Evolutionary conservation across 768 basidiomycete species (phyloP).

Genomic region (Mycena vulgaris): DNA sequence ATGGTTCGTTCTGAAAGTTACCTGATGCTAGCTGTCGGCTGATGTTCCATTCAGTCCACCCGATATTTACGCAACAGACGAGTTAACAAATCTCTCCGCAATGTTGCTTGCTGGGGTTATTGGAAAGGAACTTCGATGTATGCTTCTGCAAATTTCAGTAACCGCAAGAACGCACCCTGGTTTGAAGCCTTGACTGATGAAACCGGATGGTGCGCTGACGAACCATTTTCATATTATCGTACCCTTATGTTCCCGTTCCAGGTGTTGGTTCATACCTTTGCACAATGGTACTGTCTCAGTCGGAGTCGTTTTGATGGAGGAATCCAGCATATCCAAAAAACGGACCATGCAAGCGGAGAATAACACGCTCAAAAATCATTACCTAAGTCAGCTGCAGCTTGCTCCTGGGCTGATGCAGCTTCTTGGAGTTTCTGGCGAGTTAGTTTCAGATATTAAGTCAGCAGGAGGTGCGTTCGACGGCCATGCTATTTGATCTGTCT

Average conservation of each 20-base stretch:
- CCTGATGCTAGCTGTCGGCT: too few relatives aligned
- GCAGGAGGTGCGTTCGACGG: too few relatives aligned
- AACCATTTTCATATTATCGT: too few relatives aligned
- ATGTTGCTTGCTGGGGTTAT: slow-evolving; percentile 79
- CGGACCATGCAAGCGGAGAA: slow-evolving; percentile 26
- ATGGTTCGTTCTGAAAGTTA: too few relatives aligned
- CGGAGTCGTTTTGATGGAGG: slow-evolving; percentile 64
- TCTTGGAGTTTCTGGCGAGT: slow-evolving; percentile 43
- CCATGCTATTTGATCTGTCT: too few relatives aligned
- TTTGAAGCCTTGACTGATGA: slow-evolving; percentile 71
- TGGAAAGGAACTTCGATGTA: slow-evolving; percentile 68
- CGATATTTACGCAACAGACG: slow-evolving; percentile 71
- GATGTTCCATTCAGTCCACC: too few relatives aligned
- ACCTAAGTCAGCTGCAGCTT: slow-evolving; percentile 47
- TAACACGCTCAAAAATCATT: slow-evolving; percentile 43
- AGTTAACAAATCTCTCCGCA: slow-evolving; percentile 67
- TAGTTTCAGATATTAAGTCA: too few relatives aligned
- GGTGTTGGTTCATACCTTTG: slow-evolving; percentile 72
- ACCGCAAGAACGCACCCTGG: slow-evolving; percentile 62
- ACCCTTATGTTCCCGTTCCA: too few relatives aligned
- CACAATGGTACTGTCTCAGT: slow-evolving; percentile 66
- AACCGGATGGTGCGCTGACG: slow-evolving; percentile 53
- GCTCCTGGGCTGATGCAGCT: slow-evolving; percentile 44
- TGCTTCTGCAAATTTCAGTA: slow-evolving; percentile 54
- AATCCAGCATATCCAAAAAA: slow-evolving; percentile 52